A percentile compares a stretch with the other conserved stretches of the same genome.
Conservation (phyloP, 257 asterid genomes). For the Solanum chiquidenum region DNA sequence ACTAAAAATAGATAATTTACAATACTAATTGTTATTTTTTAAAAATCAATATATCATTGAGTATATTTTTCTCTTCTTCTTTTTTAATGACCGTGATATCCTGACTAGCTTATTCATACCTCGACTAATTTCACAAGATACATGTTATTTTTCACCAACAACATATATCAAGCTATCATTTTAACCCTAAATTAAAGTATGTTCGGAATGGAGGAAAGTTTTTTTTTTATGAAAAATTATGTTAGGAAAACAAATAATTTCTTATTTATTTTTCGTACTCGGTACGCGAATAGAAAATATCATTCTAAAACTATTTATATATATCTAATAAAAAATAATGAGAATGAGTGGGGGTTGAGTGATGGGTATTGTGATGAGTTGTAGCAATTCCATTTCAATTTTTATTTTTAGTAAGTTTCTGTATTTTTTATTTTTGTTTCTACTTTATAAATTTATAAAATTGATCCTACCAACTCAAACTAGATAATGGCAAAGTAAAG, state of each 20-base stretch:
- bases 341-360: not conserved
- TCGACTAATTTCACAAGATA: not conserved
- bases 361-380: not conserved
- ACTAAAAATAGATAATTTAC: not conserved
- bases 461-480: not conserved
- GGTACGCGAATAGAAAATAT: too few relatives aligned
- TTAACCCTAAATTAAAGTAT: not conserved
- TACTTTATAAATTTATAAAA: not conserved
- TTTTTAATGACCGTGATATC: too few relatives aligned
- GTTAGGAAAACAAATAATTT: too few relatives aligned
- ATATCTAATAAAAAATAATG: not conserved
- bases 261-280: too few relatives aligned
- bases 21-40: not conserved
- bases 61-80: too few relatives aligned
- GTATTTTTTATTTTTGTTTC: too few relatives aligned
- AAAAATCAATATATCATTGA: not conserved
- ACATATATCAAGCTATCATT: not conserved
- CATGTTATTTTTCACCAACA: too few relatives aligned
- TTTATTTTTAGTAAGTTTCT: not conserved
- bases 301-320: too few relatives aligned
- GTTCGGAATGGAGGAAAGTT: not conserved
- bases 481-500: not conserved
- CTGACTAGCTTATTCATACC: not conserved
- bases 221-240: too few relatives aligned
- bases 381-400: not conserved